These are phyloP conservation scores for Casuarina equisetifolia DNA, from an alignment of 306 rosid species.

Conservation along the genomic window DNA sequence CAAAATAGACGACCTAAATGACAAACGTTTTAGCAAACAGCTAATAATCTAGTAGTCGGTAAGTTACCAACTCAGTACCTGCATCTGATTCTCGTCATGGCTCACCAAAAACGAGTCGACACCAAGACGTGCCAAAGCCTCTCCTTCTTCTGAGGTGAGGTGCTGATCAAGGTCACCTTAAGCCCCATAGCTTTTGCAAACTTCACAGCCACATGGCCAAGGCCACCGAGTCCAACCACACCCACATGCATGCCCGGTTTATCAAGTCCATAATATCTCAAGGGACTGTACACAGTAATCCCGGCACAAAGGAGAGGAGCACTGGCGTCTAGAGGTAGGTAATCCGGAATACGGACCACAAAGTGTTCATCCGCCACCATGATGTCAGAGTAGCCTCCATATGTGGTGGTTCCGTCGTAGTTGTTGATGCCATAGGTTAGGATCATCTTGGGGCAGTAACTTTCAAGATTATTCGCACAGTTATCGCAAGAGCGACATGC, in stretches of 20 bases:
- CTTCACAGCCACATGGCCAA: conserved; percentile 48
- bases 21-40: too few relatives aligned
- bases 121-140: conserved; percentile 32
- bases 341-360: conserved; percentile 29
- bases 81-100: conserved; percentile 34
- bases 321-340: conserved; percentile 35
- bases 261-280: conserved; percentile 32
- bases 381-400: conserved; percentile 37
- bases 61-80: conserved; percentile 11
- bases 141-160: conserved; percentile 31
- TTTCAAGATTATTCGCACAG: conserved; percentile 24
- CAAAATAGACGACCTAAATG: background rate
- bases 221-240: conserved; percentile 53
- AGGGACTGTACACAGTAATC: conserved; percentile 45
- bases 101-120: conserved; percentile 39
- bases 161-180: conserved; percentile 41
- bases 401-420: conserved; percentile 25
- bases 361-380: conserved; percentile 40
- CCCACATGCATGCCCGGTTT: conserved; percentile 35
- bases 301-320: conserved; percentile 50
- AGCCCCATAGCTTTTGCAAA: conserved; percentile 43
- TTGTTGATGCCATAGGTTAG: conserved; percentile 16
- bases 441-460: conserved; percentile 17
- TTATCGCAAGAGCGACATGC: conserved; percentile 21
- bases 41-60: too few relatives aligned